Percentiles rank a stretch among this genome's conserved stretches.
These are phyloP conservation scores for Aquilaria malaccensis DNA, from an alignment of 345 rosid species.

Conservation along the genomic window DNA sequence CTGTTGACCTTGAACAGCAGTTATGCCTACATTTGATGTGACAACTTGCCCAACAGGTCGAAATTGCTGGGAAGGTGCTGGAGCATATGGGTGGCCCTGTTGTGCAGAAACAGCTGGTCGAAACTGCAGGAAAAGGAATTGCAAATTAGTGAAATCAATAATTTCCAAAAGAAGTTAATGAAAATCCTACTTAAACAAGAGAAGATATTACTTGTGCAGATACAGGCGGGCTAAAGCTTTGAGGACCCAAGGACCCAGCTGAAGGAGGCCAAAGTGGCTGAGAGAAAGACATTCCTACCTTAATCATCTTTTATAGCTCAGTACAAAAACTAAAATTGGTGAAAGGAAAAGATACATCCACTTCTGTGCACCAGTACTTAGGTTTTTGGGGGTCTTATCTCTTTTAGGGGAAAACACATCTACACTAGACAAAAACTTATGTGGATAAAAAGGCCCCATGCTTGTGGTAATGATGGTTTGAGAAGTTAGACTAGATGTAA, in stretches of 20 bases:
- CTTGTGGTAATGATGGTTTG: background rate
- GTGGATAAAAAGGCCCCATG: background rate
- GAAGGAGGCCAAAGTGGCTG: slow-evolving; percentile 30
- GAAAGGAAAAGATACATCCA: background rate
- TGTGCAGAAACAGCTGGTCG: slow-evolving; percentile 59
- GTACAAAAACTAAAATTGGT: slow-evolving; percentile 5
- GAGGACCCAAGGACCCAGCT: slow-evolving; percentile 32
- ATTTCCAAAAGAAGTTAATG: slow-evolving; percentile 6
- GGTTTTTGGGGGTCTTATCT: background rate
- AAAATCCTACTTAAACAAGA: background rate
- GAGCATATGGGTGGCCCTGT: slow-evolving; percentile 58
- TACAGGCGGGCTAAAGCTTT: slow-evolving; percentile 18
- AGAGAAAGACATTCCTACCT: background rate
- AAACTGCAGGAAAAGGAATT: slow-evolving; percentile 40
- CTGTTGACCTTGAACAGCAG: slow-evolving; percentile 45
- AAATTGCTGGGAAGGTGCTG: slow-evolving; percentile 59
- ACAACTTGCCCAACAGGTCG: slow-evolving; percentile 66
- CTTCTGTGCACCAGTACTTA: background rate
- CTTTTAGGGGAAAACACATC: background rate
- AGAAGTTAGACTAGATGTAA: background rate
- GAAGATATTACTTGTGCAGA: slow-evolving; percentile 17
- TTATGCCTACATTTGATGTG: slow-evolving; percentile 42
- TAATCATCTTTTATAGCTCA: slow-evolving; percentile 1
- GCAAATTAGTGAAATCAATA: background rate
- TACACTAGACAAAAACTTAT: background rate